Evolutionary conservation across 805 yeast species (phyloP).

Genomic region (Cyberlindnera japonica): DNA sequence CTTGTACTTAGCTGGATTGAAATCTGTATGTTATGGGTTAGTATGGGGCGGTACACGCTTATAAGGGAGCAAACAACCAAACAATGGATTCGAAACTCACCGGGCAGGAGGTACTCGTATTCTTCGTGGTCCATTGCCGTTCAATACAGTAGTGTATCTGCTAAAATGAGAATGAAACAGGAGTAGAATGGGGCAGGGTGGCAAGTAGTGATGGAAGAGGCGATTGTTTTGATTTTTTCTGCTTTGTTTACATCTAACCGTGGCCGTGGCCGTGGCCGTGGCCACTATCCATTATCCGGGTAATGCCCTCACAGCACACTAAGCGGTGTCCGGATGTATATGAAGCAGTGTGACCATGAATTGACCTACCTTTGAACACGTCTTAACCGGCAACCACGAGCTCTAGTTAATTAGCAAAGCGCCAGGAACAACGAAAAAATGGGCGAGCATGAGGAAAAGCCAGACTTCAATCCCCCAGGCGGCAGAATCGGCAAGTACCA

Average conservation of each 20-base stretch:
- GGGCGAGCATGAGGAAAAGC: constrained; percentile 27
- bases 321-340: constrained; percentile 5
- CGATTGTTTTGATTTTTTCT: not conserved
- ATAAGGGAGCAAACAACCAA: not conserved
- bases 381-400: constrained; percentile 1
- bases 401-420: too few species aligned
- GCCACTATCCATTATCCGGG: constrained; percentile 3
- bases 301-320: constrained; percentile 2
- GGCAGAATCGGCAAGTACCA: constrained; percentile 86
- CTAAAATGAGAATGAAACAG: too few species aligned
- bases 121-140: constrained; percentile 36
- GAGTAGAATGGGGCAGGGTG: not conserved
- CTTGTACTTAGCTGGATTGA: constrained; percentile 62
- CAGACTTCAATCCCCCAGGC: constrained; percentile 29
- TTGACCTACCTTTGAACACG: not conserved
- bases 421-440: constrained; percentile 7
- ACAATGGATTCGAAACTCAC: constrained; percentile 20
- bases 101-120: constrained; percentile 36
- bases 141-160: too few species aligned
- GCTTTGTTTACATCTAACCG: constrained; percentile 2
- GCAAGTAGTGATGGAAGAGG: not conserved
- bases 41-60: not conserved
- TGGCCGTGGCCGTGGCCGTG: not conserved
- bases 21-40: constrained; percentile 35
- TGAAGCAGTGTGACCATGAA: not conserved